Base-by-base conservation (phyloP, 352 stramenopile species). In the Blastocystis sp. region DNA sequence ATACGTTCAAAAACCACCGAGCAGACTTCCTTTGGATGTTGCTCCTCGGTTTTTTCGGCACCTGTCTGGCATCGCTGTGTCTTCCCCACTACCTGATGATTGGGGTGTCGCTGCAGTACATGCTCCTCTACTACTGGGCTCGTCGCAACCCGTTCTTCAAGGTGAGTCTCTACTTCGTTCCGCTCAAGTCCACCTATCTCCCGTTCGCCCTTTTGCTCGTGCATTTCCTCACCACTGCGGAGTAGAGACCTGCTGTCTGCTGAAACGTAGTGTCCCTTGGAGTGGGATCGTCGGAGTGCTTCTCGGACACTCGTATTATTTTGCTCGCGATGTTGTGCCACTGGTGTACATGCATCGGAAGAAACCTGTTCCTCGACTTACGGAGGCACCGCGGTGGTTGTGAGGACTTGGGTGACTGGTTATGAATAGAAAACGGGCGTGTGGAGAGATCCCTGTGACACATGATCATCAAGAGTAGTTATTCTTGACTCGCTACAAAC, bases 101-200 rank as follows among this genome's bases (percentile, higher is more conserved):
- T 16, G 73, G 73, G 0, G 53, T 85, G 11, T 66, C 73, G 34
- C 26, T 85, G 73, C 53, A 45, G 3, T 85, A 5, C 26, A 68
- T 85, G 47, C 16, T 85, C 45, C 50, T 85, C 6, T 85, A 85
- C 30, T 85, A 85, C 50, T 85, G 73, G 73, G 55, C 73, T n/a
- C 47, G 73, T 16, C 11, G 73, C 16, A 85, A 85, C 53, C 73
- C 73, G 1, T 85, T 85, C 30, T 85, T 85, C 73, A 56, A 62
- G 41, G 73, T 85, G 73, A 85, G 73, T 43, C 37, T 85, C 50
- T 85, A 85, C 56, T 66, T 85, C 43, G 68, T 85, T 68, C 73
- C 73, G 18, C 53, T 85, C 50, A 85, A 85, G 43, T 26, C 73
- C 6, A 85, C 73, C 1, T n/a, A 65, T 65, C 73, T 85, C 55